Evolutionary conservation across 495 filamentous ascomycete species (phyloP).

Genomic region (Hypoxylon lienhwacheense): DNA sequence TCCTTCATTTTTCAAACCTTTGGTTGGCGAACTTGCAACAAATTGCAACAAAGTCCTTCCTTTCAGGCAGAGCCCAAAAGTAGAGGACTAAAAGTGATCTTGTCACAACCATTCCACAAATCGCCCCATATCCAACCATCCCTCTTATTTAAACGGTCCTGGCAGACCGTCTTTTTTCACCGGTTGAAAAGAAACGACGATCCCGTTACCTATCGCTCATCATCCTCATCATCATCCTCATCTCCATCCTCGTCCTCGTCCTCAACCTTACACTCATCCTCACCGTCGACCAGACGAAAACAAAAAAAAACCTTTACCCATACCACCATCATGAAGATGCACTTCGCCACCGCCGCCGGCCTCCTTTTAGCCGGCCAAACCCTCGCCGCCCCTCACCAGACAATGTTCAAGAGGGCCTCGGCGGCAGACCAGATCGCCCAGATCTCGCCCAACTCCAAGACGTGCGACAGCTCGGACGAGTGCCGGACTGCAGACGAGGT

Average conservation of each 20-base stretch:
- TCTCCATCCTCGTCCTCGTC: too few relatives aligned
- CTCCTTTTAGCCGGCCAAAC: slow-evolving; percentile 33
- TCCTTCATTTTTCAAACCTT: slow-evolving; percentile 25
- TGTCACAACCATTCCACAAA: too few relatives aligned
- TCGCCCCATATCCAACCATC: neutral
- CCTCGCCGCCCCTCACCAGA: slow-evolving; percentile 24
- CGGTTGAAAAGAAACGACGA: slow-evolving; percentile 13
- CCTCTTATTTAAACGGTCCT: slow-evolving; percentile 7
- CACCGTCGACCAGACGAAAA: too few relatives aligned
- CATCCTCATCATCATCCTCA: neutral
- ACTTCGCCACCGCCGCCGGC: slow-evolving; percentile 26
- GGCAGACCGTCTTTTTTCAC: slow-evolving; percentile 7
- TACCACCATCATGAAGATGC: slow-evolving; percentile 30
- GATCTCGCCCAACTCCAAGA: slow-evolving; percentile 53
- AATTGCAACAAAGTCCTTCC: slow-evolving; percentile 21
- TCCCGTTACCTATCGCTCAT: slow-evolving; percentile 17
- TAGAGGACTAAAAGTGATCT: neutral
- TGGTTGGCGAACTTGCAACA: slow-evolving; percentile 12
- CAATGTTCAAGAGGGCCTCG: slow-evolving; percentile 29
- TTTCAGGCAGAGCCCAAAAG: neutral
- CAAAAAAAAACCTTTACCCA: neutral
- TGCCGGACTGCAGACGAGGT: slow-evolving; percentile 69
- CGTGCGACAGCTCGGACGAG: slow-evolving; percentile 57
- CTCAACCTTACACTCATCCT: too few relatives aligned
- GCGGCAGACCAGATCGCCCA: slow-evolving; percentile 49